Evolutionary conservation across 2,329 filamentous ascomycete species (phyloP).

Genomic region (Lizonia empirigonia): DNA sequence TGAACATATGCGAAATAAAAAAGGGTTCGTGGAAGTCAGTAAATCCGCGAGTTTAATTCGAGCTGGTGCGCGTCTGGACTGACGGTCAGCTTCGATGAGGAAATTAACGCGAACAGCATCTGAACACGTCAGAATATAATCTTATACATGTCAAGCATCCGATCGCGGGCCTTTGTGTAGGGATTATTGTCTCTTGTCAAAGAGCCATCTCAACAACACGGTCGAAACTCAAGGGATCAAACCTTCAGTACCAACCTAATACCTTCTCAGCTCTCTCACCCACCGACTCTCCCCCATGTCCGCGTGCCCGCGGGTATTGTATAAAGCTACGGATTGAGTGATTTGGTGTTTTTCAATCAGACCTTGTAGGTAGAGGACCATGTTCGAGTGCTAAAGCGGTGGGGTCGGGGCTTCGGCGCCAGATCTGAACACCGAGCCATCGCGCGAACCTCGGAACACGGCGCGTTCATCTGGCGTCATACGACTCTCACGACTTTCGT

Average conservation of each 20-base stretch:
- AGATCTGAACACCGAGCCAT: constrained; percentile 7
- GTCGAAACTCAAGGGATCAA: not conserved
- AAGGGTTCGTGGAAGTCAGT: no score
- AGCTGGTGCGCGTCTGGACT: no score
- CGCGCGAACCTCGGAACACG: constrained; percentile 4
- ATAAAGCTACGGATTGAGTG: no score
- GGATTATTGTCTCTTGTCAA: not conserved
- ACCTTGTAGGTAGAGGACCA: not conserved
- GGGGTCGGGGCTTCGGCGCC: not conserved
- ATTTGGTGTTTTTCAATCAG: no score
- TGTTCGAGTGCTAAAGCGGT: not conserved
- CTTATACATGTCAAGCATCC: not conserved
- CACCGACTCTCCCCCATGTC: not conserved
- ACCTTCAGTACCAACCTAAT: not conserved
- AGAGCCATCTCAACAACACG: not conserved
- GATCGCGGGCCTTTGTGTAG: not conserved
- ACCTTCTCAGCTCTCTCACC: not conserved
- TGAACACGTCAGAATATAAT: no score
- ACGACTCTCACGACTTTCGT: constrained; percentile 11
- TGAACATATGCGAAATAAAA: no score
- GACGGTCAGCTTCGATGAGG: no score
- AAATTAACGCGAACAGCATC: no score
- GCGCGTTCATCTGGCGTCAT: constrained; percentile 11
- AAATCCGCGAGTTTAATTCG: no score
- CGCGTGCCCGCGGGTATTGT: no score